These are phyloP conservation scores for Cladobotryum mycophilum DNA, from an alignment of 2,329 filamentous ascomycete species.

Conservation along the genomic window DNA sequence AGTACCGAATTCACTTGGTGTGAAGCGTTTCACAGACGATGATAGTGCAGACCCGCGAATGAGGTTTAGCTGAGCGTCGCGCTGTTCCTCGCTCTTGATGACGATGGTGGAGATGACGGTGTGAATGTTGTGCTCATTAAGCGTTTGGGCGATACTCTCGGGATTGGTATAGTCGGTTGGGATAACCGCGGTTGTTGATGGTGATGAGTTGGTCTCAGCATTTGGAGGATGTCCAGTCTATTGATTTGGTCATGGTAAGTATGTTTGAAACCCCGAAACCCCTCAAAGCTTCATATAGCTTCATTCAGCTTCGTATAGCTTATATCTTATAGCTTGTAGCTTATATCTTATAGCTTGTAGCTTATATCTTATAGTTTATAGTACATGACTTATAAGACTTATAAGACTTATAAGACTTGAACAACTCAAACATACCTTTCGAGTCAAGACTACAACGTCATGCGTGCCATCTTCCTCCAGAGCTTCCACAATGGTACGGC, in stretches of 20 bases:
- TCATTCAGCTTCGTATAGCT: no score
- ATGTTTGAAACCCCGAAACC: background rate
- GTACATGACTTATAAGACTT: constrained; percentile 11
- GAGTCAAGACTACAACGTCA: constrained; percentile 24
- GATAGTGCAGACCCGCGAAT: background rate
- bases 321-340: no score
- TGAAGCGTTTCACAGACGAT: constrained; percentile 1
- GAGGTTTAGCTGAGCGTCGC: background rate
- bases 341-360: no score
- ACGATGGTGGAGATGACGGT: constrained; percentile 38
- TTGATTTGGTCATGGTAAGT: background rate
- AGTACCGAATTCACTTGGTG: background rate
- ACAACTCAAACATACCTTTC: constrained; percentile 1
- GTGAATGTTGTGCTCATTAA: constrained; percentile 32
- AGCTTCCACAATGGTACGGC: constrained; percentile 39
- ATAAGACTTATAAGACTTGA: no score
- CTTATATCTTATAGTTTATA: no score
- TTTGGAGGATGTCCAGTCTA: no score
- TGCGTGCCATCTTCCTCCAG: constrained; percentile 28
- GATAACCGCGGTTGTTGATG: constrained; percentile 2
- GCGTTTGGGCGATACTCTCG: constrained; percentile 14
- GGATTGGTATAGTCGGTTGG: constrained; percentile 23
- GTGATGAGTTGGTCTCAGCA: background rate
- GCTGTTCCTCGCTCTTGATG: constrained; percentile 20
- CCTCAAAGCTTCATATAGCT: no score